Conservation (phyloP, 768 basidiomycete species). For the Kwoniella europaea region DNA sequence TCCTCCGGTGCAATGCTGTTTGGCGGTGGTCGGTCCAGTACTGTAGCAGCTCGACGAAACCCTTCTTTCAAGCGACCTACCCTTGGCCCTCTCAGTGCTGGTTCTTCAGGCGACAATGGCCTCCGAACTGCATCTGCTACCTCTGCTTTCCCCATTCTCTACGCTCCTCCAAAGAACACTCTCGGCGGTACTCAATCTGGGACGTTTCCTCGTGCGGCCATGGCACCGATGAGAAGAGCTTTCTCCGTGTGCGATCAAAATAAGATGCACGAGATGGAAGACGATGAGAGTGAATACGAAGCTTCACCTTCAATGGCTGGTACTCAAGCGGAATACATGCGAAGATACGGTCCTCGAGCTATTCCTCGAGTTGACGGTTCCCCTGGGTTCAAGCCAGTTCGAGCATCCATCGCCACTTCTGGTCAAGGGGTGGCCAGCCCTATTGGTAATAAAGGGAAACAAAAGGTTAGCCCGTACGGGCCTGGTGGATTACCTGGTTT, state of each 20-base stretch:
- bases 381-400: conserved; percentile 38
- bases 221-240: conserved; percentile 53
- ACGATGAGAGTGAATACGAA: conserved; percentile 48
- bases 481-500: conserved; percentile 76
- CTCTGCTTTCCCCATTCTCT: conserved; percentile 49
- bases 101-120: conserved; percentile 5
- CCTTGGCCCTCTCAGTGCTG: conserved; percentile 38
- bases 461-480: conserved; percentile 43
- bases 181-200: conserved; percentile 22
- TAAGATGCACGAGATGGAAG: conserved; percentile 39
- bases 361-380: conserved; percentile 44
- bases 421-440: conserved; percentile 28
- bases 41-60: conserved; percentile 37
- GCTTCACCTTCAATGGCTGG: conserved; percentile 42
- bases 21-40: conserved; percentile 32
- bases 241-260: conserved; percentile 56
- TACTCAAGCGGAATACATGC: conserved; percentile 39
- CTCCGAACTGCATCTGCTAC: conserved; percentile 34
- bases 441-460: conserved; percentile 19
- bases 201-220: conserved; percentile 39
- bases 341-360: conserved; percentile 33
- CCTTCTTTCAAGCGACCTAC: conserved; percentile 50
- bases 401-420: conserved; percentile 33
- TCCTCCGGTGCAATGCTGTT: conserved; percentile 49
- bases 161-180: conserved; percentile 30